Evolutionary conservation across 169 alveolate genomes (phyloP).

Genomic region (Cryptosporidium xiaoi): DNA sequence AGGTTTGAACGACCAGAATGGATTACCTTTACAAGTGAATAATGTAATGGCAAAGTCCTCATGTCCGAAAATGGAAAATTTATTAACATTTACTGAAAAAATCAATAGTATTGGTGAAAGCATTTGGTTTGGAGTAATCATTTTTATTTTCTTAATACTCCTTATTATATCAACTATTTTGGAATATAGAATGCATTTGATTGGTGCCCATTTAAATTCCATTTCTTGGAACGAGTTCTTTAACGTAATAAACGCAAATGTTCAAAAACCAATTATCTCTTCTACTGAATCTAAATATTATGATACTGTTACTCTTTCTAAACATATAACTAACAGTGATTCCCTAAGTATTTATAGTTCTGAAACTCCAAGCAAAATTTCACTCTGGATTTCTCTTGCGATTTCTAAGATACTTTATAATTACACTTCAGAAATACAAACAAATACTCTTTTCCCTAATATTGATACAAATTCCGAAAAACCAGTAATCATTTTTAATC

Average conservation of each 20-base stretch:
- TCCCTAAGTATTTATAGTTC: slow-evolving; percentile 19
- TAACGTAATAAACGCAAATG: slow-evolving; percentile 19
- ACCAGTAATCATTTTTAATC: slow-evolving; percentile 12
- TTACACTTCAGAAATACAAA: slow-evolving; percentile 16
- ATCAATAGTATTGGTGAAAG: slow-evolving; percentile 41
- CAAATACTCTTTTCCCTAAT: slow-evolving; percentile 24
- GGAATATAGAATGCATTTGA: slow-evolving; percentile 13
- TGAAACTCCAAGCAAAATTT: slow-evolving; percentile 12
- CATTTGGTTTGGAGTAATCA: slow-evolving; percentile 40
- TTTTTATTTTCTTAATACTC: slow-evolving; percentile 1
- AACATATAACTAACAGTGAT: not conserved
- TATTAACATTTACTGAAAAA: slow-evolving; percentile 69
- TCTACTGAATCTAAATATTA: not conserved
- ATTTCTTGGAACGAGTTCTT: slow-evolving; percentile 44
- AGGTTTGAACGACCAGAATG: slow-evolving; percentile 46
- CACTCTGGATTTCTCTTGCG: slow-evolving; percentile 50
- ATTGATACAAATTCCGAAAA: not conserved
- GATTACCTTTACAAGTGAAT: slow-evolving; percentile 51
- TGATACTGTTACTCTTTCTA: not conserved
- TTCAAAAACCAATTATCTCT: slow-evolving; percentile 32
- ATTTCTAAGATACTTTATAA: slow-evolving; percentile 17
- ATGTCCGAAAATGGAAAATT: slow-evolving; percentile 64
- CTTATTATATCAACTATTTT: slow-evolving; percentile 6
- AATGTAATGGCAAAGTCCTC: slow-evolving; percentile 64
- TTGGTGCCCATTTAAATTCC: slow-evolving; percentile 7